Evolutionary conservation across 768 basidiomycete species (phyloP), one percentile per base, ranked within the genome.

Genomic region (Fomitopsis serialis): DNA sequence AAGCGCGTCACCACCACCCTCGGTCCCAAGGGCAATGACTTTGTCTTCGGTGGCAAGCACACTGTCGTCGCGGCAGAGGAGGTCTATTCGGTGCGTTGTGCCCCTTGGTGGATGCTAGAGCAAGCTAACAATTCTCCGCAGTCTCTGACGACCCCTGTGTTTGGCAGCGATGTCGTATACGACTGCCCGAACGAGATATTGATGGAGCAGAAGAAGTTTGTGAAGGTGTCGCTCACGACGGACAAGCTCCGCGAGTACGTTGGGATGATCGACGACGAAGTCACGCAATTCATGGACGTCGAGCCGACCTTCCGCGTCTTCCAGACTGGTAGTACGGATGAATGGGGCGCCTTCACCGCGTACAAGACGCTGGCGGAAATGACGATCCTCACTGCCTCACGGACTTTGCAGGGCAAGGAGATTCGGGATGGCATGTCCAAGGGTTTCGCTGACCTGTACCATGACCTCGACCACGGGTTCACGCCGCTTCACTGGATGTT

Each of bases 191-290:
- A 98, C 68, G 90, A 95, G 45, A 73, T 89, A 43, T 85, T 99
- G 70, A 98, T 99, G 95, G 94, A 99, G 63, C 97, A 99, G 69
- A 99, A 99, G 78, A 89, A 88, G 67, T 98, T 98, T 65, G 87
- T 98, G 70, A 99, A 99, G 74, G 85, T 93, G 56, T 95, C 97
- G 22, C 82, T 99, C 21, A 90, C 93, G 11, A 84, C 82, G 12
- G 95, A 98, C 24, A 95, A 95, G 70, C 84, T 99, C 69, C 82
- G 86, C 42, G 77, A 84, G 27, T 98, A 99, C 66, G 75, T 81
- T 45, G 73, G 72, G 42, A 71, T 78, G 67, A 75, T 80, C 56
- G 70, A 70, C 37, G 63, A 71, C 25, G 73, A 74, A 54, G 64
- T 72, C 48, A 78, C 84, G 35, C 74, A 85, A 27, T 93, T 85